Evolutionary conservation across 768 basidiomycete species (phyloP), one percentile per base, ranked within the genome.

Genomic region (Roridomyces roridus): DNA sequence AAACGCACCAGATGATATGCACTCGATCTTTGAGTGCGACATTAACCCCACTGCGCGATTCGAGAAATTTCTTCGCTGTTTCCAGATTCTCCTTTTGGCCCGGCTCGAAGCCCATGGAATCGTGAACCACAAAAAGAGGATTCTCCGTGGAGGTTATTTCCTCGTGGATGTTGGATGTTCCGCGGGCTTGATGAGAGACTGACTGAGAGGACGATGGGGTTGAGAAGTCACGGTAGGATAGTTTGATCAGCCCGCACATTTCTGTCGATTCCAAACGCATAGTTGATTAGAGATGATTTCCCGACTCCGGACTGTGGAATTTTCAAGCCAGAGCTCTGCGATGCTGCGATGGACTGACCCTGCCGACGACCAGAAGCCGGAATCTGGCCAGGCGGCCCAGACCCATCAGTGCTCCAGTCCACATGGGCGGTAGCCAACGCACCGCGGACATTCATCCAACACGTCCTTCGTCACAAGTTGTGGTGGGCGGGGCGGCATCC

Each of bases 21-120:
- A 54, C 44, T 37, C 52, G 24, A 45, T 54, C 52, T 15, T 41
- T 40, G 28, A 54, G 52, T 21, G 35, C 36, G 5, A 17, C 20
- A 5, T 8, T 12, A 4, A 10, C 43, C 8, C 36, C 21, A 14
- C 21, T 26, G 6, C 44, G 52, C 11, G 24, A 29, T n/a, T 23
- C 36, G 11, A 54, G 52, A 40, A 54, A 54, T 17, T 4, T n/a
- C 37, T 39, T 54, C n/a, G 52, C 52, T 7, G 9, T 17, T 17
- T 54, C 52, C 25, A 46, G 29, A 36, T 29, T 46, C 24, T 23
- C 7, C 6, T 2, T 31, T 20, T 54, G 25, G 7, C 52, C 52
- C 2, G 43, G 44, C 45, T 54, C 52, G 44, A 54, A 54, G 34
- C 52, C 52, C 45, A 46, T 37, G 14, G 52, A 54, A 39, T 54